Conservation (phyloP, 2,329 filamentous ascomycete species). For the Neophaeococcomyces aloes region DNA sequence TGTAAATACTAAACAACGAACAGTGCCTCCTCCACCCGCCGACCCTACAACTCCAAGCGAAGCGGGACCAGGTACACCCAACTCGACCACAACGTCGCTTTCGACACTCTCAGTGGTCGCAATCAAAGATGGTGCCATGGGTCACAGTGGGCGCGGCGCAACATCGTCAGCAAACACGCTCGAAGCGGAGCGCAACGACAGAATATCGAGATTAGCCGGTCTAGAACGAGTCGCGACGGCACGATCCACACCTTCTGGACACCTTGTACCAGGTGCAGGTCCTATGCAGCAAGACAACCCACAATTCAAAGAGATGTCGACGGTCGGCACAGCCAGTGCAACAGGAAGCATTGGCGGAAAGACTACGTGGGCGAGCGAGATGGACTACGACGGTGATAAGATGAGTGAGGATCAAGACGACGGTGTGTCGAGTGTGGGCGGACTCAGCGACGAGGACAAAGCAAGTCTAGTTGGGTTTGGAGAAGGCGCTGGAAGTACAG, state of each 20-base stretch:
- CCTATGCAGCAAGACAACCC: slow-evolving; percentile 30
- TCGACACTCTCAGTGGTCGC: slow-evolving; percentile 86
- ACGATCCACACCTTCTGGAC: slow-evolving; percentile 38
- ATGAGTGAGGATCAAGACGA: slow-evolving; percentile 52
- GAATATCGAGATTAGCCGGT: slow-evolving; percentile 89
- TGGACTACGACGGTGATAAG: slow-evolving; percentile 45
- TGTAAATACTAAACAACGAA: slow-evolving; percentile 49
- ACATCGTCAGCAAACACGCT: slow-evolving; percentile 58
- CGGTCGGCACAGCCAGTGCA: slow-evolving; percentile 80
- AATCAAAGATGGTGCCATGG: slow-evolving; percentile 91
- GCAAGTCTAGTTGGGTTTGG: slow-evolving; percentile 84
- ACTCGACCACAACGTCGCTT: slow-evolving; percentile 82
- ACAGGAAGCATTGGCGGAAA: slow-evolving; percentile 65
- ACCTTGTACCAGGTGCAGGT: slow-evolving; percentile 28
- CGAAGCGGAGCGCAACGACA: slow-evolving; percentile 85
- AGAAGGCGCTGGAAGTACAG: slow-evolving; percentile 77
- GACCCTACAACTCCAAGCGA: slow-evolving; percentile 81
- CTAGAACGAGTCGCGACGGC: slow-evolving; percentile 76
- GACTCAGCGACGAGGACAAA: slow-evolving; percentile 74
- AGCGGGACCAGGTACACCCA: slow-evolving; percentile 80
- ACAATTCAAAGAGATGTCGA: slow-evolving; percentile 67
- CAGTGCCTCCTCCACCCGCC: slow-evolving; percentile 70
- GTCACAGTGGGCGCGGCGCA: slow-evolving; percentile 53
- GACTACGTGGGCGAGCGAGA: slow-evolving; percentile 54
- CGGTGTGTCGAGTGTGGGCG: slow-evolving; percentile 55